Evolutionary conservation across 768 basidiomycete genomes (phyloP), one percentile per base, ranked within the genome.

Genomic region (Phaffia tasmanica): DNA sequence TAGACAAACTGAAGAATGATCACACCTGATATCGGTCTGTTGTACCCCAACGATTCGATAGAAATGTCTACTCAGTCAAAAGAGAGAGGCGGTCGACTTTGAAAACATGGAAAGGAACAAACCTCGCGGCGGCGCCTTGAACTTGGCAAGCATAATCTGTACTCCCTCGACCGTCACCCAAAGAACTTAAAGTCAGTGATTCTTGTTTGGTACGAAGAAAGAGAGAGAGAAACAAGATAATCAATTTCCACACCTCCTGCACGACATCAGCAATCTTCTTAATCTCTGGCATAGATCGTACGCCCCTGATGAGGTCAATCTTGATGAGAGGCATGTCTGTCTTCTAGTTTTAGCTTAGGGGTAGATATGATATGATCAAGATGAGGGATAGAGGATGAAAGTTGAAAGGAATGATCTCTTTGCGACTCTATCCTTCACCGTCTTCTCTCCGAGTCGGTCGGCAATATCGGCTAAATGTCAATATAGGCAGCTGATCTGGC

Each of bases 231-330:
- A n/a, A 63, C 18, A n/a, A 19, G n/a, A 46, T 25, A 16, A 48
- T 23, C 9, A 2, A 14, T n/a, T 11, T 5, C 3, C 32, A 2
- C 18, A 61, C 46, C 60, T 55, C 62, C 32, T 64, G 63, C 29
- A 64, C 63, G 55, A 64, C 63, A 57, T 64, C 63, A n/a, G 63
- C 63, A 16, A 64, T 47, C 63, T 64, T 64, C 29, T 56, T 35
- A 30, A 64, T 56, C 49, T 64, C 63, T 18, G 18, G 15, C 50
- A 29, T 35, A 35, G 30, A n/a, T 56, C 63, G 63, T 23, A 42
- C 35, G 11, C 63, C 63, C 63, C 57, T 64, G 46, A 64, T 64
- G 63, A 64, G 63, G 42, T 64, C 50, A 27, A 64, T 64, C 63
- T 64, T 64, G 63, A 64, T 64, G 46, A 64, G 55, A 64, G 63